These are phyloP conservation scores for Fraxinus angustifolia DNA, from an alignment of 305 asterid genomes.

Conservation along the genomic window DNA sequence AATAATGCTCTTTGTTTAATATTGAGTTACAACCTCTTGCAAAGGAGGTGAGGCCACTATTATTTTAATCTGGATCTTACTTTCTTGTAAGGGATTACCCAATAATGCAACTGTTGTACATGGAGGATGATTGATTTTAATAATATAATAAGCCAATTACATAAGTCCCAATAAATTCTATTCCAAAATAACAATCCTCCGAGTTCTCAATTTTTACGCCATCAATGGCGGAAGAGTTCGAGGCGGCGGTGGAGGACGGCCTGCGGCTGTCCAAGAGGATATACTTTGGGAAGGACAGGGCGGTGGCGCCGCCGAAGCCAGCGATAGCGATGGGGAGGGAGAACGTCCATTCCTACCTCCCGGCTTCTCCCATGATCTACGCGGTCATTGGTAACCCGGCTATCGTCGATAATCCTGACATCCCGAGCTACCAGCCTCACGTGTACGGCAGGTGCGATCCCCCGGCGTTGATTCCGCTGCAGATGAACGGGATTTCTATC, in stretches of 20 bases:
- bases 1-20: too few relatives aligned
- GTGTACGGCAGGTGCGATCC: conserved; percentile 92
- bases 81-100: too few relatives aligned
- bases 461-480: conserved; percentile 90
- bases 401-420: conserved; percentile 91
- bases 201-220: neutral
- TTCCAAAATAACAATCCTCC: neutral
- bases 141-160: too few relatives aligned
- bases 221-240: conserved; percentile 75
- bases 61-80: too few relatives aligned
- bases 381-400: conserved; percentile 76
- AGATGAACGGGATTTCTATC: conserved; percentile 66
- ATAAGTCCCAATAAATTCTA: neutral
- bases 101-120: too few relatives aligned
- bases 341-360: conserved; percentile 43
- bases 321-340: conserved; percentile 62
- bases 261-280: conserved; percentile 80
- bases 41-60: too few relatives aligned
- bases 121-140: too few relatives aligned
- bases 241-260: conserved; percentile 83
- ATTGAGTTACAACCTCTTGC: too few relatives aligned
- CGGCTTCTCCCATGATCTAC: conserved; percentile 71
- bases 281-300: conserved; percentile 80
- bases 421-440: conserved; percentile 97
- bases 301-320: conserved; percentile 86